Percentiles rank a stretch among this genome's conserved stretches.
Conservation (phyloP, 73 alveolate species). For the Breviolum minutum region DNA sequence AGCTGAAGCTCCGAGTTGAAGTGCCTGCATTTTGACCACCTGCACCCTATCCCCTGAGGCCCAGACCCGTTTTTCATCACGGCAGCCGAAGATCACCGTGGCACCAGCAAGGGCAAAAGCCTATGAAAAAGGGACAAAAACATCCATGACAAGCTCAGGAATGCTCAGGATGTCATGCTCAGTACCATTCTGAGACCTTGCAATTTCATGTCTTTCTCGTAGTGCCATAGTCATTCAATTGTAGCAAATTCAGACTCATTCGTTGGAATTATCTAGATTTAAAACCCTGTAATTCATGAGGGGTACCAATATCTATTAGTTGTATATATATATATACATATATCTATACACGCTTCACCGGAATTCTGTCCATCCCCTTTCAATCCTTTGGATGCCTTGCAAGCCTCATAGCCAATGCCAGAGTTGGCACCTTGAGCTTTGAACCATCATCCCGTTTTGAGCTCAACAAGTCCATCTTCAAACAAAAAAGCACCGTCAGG, state of each 20-base stretch:
- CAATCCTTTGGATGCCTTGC: not conserved
- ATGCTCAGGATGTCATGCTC: not conserved
- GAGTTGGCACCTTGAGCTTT: slow-evolving; percentile 28
- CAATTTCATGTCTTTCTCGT: too few relatives aligned
- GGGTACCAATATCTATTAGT: not conserved
- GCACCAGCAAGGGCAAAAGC: slow-evolving; percentile 58
- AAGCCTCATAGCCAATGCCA: slow-evolving; percentile 55
- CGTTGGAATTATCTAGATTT: too few relatives aligned
- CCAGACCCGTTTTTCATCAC: slow-evolving; percentile 15
- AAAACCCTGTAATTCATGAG: not conserved
- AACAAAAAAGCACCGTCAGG: too few relatives aligned
- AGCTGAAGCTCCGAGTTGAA: too few relatives aligned
- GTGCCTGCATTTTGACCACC: too few relatives aligned
- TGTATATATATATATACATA: too few relatives aligned
- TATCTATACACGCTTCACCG: too few relatives aligned
- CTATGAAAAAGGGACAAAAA: not conserved
- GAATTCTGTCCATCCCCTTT: not conserved
- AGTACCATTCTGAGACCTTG: too few relatives aligned
- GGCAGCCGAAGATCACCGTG: slow-evolving; percentile 59
- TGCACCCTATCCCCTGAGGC: not conserved
- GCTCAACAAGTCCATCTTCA: too few relatives aligned
- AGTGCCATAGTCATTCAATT: too few relatives aligned
- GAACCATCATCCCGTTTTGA: not conserved
- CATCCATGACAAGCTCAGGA: not conserved
- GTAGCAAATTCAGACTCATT: not conserved